phyloP scores from a whole-genome alignment of 2,329 filamentous ascomycete genomes.

The Septoria linicola region DNA sequence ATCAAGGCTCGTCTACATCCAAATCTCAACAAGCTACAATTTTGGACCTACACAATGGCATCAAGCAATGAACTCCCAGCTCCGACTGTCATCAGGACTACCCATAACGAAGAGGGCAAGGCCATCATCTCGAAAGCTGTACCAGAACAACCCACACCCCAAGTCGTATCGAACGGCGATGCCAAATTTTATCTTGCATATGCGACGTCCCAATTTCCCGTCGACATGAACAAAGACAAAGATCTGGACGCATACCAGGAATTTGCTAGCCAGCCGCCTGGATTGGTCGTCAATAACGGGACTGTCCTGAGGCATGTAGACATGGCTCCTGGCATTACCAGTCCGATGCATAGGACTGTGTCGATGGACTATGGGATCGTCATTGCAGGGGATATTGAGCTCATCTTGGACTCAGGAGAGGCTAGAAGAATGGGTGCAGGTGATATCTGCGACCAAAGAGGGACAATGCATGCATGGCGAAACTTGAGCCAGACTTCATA shows the following conservation, averaged over 20 bases:
- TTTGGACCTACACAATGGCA: slow-evolving; percentile 11
- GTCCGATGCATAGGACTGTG: slow-evolving; percentile 37
- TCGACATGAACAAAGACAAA: slow-evolving; percentile 45
- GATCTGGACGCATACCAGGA: slow-evolving; percentile 50
- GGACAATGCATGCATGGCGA: slow-evolving; percentile 39
- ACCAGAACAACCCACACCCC: slow-evolving; percentile 26
- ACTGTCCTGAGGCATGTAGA: slow-evolving; percentile 44
- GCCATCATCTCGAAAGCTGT: slow-evolving; percentile 30
- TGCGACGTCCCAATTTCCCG: slow-evolving; percentile 50
- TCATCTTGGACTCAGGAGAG: slow-evolving; percentile 37
- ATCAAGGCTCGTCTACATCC: neutral
- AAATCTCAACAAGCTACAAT: neutral
- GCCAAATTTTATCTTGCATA: slow-evolving; percentile 52
- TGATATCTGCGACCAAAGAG: slow-evolving; percentile 37
- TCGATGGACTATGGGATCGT: slow-evolving; percentile 39
- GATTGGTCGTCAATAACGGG: slow-evolving; percentile 49
- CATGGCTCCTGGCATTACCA: slow-evolving; percentile 27
- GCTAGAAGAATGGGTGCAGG: slow-evolving; percentile 33
- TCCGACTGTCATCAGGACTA: slow-evolving; percentile 31
- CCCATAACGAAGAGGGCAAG: slow-evolving; percentile 34
- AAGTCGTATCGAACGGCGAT: slow-evolving; percentile 39
- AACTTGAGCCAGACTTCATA: slow-evolving; percentile 35
- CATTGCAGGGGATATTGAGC: slow-evolving; percentile 35
- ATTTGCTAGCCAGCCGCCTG: slow-evolving; percentile 47
- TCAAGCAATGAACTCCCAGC: slow-evolving; percentile 10